A percentile compares a stretch with the other conserved stretches of the same genome.
Evolutionary conservation across 148 eudicot genomes (phyloP).

Genomic region (Rhododendron simsii): DNA sequence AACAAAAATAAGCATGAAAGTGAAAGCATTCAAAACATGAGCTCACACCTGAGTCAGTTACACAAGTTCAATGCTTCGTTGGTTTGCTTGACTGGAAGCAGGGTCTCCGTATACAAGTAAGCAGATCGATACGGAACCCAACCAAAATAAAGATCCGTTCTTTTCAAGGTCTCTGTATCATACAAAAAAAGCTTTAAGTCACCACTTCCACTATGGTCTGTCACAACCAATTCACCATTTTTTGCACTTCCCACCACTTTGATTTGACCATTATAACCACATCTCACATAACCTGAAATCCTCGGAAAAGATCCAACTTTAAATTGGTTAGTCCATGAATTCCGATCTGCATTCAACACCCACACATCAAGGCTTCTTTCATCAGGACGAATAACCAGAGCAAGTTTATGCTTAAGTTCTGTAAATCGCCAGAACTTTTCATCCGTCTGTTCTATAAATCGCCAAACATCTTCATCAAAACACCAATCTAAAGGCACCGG

Average conservation of each 20-base stretch:
- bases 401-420: not conserved
- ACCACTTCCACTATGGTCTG: not conserved
- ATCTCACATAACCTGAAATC: not conserved
- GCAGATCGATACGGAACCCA: not conserved
- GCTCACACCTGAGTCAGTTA: not conserved
- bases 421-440: not conserved
- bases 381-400: not conserved
- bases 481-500: not conserved
- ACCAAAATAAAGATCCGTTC: not conserved
- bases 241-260: not conserved
- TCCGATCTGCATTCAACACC: not conserved
- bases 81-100: not conserved
- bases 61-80: not conserved
- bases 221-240: not conserved
- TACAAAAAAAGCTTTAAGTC: not conserved
- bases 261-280: not conserved
- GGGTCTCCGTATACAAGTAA: not conserved
- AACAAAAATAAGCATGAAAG: not conserved
- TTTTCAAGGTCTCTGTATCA: not conserved
- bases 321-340: not conserved
- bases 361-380: not conserved
- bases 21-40: not conserved
- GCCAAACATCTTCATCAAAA: not conserved
- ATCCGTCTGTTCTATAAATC: too few relatives aligned
- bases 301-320: not conserved